Conservation (phyloP, 1,139 yeast genomes). For the Nakaseomyces kungkrabaensis region DNA sequence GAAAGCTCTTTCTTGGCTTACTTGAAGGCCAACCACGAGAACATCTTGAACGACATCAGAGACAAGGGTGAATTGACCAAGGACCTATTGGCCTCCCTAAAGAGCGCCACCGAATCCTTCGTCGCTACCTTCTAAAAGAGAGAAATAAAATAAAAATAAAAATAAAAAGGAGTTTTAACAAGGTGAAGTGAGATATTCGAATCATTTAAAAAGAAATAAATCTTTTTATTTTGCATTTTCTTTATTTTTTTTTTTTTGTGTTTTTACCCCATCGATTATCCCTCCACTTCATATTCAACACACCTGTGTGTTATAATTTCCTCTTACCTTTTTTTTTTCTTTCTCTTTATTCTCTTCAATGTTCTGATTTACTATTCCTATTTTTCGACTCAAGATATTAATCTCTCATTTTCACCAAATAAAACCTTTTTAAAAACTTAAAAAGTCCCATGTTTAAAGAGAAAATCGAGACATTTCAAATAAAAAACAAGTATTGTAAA, state of each 20-base stretch:
- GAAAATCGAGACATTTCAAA: background rate
- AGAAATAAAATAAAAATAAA: background rate
- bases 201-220: background rate
- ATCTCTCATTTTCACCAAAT: background rate
- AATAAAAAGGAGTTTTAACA: background rate
- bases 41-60: constrained; percentile 73
- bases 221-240: background rate
- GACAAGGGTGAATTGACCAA: constrained; percentile 85
- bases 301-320: too few relatives aligned
- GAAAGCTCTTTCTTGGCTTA: constrained; percentile 87
- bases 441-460: background rate
- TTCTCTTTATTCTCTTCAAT: background rate
- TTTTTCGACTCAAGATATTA: background rate
- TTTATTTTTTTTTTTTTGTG: background rate
- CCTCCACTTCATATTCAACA: too few relatives aligned
- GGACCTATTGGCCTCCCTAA: constrained; percentile 80
- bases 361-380: background rate
- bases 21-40: constrained; percentile 85
- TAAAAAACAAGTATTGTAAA: background rate
- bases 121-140: constrained; percentile 63
- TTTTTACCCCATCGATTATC: background rate
- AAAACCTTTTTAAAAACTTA: background rate
- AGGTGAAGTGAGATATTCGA: background rate
- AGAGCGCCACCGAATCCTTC: constrained; percentile 84
- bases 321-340: background rate